Evolutionary conservation across 352 stramenopile genomes (phyloP).

Genomic region (Globisporangium abappressorium): DNA sequence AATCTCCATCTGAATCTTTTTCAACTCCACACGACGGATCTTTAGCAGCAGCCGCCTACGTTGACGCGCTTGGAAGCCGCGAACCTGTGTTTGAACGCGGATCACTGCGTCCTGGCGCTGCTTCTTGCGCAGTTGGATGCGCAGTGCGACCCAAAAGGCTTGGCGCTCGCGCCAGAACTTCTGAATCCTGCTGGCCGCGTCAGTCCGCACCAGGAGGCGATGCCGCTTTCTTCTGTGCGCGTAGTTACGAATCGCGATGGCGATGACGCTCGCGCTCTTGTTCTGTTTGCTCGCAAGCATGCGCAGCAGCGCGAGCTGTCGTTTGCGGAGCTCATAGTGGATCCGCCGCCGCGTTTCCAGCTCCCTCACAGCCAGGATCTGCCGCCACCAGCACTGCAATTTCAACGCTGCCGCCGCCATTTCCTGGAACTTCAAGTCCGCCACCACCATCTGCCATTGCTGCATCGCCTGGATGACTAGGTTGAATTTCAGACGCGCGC

Average conservation of each 20-base stretch:
- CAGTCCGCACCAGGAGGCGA: slow-evolving; percentile 7
- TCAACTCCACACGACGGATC: slow-evolving; percentile 29
- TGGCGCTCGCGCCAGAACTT: slow-evolving; percentile 49
- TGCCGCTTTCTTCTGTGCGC: slow-evolving; percentile 4
- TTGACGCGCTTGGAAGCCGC: slow-evolving; percentile 33
- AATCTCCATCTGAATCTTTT: slow-evolving; percentile 11
- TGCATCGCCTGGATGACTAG: slow-evolving; percentile 39
- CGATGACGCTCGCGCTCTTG: slow-evolving; percentile 45
- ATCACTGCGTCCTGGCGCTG: slow-evolving; percentile 33
- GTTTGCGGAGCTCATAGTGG: slow-evolving; percentile 35
- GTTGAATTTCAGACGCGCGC: slow-evolving; percentile 37
- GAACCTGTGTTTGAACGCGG: slow-evolving; percentile 39
- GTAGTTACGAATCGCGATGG: slow-evolving; percentile 33
- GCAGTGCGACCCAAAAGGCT: slow-evolving; percentile 44
- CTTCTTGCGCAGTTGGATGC: slow-evolving; percentile 35
- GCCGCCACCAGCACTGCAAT: slow-evolving; percentile 65
- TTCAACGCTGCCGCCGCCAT: slow-evolving; percentile 12
- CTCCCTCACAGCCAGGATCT: slow-evolving; percentile 30
- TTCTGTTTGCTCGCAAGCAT: slow-evolving; percentile 45
- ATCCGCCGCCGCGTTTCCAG: slow-evolving; percentile 26
- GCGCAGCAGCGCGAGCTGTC: slow-evolving; percentile 38
- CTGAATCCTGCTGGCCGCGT: slow-evolving; percentile 40
- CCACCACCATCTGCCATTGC: slow-evolving; percentile 39
- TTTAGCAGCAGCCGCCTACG: slow-evolving; percentile 33
- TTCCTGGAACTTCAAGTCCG: slow-evolving; percentile 18